Conservation (phyloP, 108 stramenopile species). For the Chaetoceros tenuissimus region DNA sequence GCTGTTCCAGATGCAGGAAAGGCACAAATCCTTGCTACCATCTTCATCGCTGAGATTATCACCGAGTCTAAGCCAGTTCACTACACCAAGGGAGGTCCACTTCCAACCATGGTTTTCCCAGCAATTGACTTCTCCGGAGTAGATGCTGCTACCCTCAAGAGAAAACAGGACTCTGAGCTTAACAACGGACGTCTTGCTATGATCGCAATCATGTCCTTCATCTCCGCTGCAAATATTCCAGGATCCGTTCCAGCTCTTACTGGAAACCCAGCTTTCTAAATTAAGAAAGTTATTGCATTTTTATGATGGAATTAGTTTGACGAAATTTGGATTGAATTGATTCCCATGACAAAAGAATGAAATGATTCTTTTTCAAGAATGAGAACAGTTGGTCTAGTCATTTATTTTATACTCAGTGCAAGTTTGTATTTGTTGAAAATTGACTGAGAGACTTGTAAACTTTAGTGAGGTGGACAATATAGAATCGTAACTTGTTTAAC, state of each 20-base stretch:
- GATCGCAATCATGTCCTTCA: constrained; percentile 43
- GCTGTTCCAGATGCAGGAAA: constrained; percentile 77
- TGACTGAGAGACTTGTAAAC: not conserved
- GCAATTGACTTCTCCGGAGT: constrained; percentile 77
- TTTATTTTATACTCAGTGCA: too few species aligned
- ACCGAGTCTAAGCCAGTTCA: constrained; percentile 60
- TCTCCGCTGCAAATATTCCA: constrained; percentile 37
- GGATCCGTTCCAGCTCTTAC: constrained; percentile 40
- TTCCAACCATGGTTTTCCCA: constrained; percentile 76
- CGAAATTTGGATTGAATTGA: not conserved
- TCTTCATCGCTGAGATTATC: constrained; percentile 66
- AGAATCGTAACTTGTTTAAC: too few species aligned
- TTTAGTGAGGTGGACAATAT: not conserved
- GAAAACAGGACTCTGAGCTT: constrained; percentile 49
- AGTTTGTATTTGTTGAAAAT: not conserved
- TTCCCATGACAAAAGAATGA: not conserved
- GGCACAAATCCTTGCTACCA: constrained; percentile 71
- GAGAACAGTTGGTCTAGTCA: too few species aligned
- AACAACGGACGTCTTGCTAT: constrained; percentile 51
- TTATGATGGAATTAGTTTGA: not conserved
- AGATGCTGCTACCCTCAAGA: constrained; percentile 38
- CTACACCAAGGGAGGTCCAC: constrained; percentile 78
- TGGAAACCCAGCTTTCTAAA: constrained; percentile 28
- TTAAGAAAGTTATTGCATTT: not conserved
- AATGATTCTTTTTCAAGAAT: not conserved